Percentiles rank a stretch among this genome's conserved stretches.
These are phyloP conservation scores for Oxytropis ochrocephala DNA, from an alignment of 306 rosid species.

Conservation along the genomic window DNA sequence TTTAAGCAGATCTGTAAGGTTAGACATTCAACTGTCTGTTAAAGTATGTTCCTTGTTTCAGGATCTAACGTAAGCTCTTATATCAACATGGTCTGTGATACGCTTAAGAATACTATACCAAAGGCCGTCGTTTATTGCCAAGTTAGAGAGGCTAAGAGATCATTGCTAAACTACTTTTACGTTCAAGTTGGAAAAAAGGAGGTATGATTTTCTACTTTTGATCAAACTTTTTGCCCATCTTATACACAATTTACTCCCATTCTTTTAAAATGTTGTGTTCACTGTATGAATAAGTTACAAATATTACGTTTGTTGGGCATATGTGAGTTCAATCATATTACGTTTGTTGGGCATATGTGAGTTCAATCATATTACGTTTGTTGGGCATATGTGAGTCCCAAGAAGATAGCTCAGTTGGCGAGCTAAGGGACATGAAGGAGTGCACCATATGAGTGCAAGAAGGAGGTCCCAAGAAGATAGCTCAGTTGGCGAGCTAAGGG, in stretches of 20 bases:
- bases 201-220: constrained; percentile 42
- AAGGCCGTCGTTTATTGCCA: constrained; percentile 98
- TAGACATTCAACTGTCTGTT: not conserved
- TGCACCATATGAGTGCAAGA: too few species aligned
- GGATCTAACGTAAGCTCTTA: constrained; percentile 88
- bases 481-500: too few species aligned
- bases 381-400: not conserved
- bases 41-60: constrained; percentile 34
- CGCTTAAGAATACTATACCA: constrained; percentile 79
- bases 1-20: constrained; percentile 13
- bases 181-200: constrained; percentile 80
- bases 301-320: not conserved
- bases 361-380: not conserved
- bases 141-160: constrained; percentile 98
- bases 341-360: not conserved
- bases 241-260: not conserved
- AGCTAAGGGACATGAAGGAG: too few species aligned
- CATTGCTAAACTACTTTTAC: constrained; percentile 73
- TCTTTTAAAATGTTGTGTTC: not conserved
- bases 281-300: not conserved
- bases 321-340: not conserved
- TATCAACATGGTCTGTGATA: constrained; percentile 81
- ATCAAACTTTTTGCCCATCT: constrained; percentile 4
- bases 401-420: too few species aligned
- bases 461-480: too few species aligned